These are phyloP conservation scores for Ogataea zsoltii DNA, from an alignment of 805 yeast species.

Conservation along the genomic window DNA sequence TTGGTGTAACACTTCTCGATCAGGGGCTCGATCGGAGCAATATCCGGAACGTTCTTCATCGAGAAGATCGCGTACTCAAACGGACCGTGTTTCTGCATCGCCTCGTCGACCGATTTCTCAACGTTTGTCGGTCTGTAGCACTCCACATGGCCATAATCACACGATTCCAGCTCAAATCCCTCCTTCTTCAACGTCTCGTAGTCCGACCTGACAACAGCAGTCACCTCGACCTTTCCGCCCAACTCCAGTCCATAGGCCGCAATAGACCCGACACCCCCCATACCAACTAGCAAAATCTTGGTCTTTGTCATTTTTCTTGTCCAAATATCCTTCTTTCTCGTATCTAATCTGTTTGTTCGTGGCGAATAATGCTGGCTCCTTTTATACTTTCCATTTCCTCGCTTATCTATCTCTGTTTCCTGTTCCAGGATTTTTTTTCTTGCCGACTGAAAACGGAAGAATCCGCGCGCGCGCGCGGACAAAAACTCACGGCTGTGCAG, in stretches of 20 bases:
- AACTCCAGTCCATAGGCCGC: constrained; percentile 63
- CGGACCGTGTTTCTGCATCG: constrained; percentile 39
- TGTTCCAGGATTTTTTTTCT: background rate
- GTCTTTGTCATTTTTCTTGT: constrained; percentile 15
- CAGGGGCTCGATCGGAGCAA: constrained; percentile 45
- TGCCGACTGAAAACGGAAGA: background rate
- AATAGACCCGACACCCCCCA: constrained; percentile 86
- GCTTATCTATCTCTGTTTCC: constrained; percentile 1
- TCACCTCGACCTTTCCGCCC: constrained; percentile 50
- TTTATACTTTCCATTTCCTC: background rate
- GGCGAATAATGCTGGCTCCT: background rate
- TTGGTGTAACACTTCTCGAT: constrained; percentile 28
- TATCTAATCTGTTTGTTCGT: too few species aligned
- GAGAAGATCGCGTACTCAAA: constrained; percentile 61
- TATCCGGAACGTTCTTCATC: constrained; percentile 68
- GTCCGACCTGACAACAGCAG: constrained; percentile 66
- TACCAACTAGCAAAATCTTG: constrained; percentile 65
- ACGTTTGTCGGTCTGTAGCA: constrained; percentile 54
- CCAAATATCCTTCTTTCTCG: background rate
- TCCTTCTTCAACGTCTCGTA: constrained; percentile 49
- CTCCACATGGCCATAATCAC: constrained; percentile 57
- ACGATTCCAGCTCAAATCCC: constrained; percentile 63
- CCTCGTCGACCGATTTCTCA: constrained; percentile 46
- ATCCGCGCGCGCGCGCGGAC: background rate
- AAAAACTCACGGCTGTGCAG: background rate